Percentiles rank a stretch among this genome's conserved stretches.
These are phyloP conservation scores for Aspergillus nidulans DNA, from an alignment of 495 filamentous ascomycete species.

Conservation along the genomic window DNA sequence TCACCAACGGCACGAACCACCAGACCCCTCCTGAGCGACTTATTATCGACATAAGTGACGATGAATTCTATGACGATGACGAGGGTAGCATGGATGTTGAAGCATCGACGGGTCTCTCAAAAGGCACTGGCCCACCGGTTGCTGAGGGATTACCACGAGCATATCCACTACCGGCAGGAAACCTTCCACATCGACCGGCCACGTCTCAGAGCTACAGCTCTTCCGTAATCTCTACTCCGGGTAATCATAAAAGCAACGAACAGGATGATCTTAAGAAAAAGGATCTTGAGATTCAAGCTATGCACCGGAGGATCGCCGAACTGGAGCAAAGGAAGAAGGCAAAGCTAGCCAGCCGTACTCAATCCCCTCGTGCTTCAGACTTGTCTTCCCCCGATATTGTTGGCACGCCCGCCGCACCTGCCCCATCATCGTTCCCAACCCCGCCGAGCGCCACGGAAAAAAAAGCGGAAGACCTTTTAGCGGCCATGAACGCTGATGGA, in stretches of 20 bases:
- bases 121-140: not conserved
- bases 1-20: slow-evolving; percentile 37
- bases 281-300: slow-evolving; percentile 65
- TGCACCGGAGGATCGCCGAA: slow-evolving; percentile 73
- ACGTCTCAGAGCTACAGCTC: slow-evolving; percentile 13
- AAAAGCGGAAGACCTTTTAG: not conserved
- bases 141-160: not conserved
- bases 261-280: slow-evolving; percentile 58
- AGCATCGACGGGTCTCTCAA: not conserved
- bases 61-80: slow-evolving; percentile 45
- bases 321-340: slow-evolving; percentile 64
- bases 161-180: not conserved
- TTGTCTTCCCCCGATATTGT: slow-evolving; percentile 16
- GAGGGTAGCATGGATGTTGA: slow-evolving; percentile 35
- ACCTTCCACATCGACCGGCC: slow-evolving; percentile 10
- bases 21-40: slow-evolving; percentile 26
- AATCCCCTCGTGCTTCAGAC: slow-evolving; percentile 28
- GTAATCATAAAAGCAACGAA: slow-evolving; percentile 31
- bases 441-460: not conserved
- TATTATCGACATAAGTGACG: slow-evolving; percentile 75
- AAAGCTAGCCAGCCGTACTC: slow-evolving; percentile 40
- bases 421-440: not conserved
- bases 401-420: slow-evolving; percentile 2
- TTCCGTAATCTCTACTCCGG: slow-evolving; percentile 36
- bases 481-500: slow-evolving; percentile 14